Evolutionary conservation across 2,329 filamentous ascomycete genomes (phyloP), one percentile per base, ranked within the genome.

Genomic region (Ascochyta pisi): DNA sequence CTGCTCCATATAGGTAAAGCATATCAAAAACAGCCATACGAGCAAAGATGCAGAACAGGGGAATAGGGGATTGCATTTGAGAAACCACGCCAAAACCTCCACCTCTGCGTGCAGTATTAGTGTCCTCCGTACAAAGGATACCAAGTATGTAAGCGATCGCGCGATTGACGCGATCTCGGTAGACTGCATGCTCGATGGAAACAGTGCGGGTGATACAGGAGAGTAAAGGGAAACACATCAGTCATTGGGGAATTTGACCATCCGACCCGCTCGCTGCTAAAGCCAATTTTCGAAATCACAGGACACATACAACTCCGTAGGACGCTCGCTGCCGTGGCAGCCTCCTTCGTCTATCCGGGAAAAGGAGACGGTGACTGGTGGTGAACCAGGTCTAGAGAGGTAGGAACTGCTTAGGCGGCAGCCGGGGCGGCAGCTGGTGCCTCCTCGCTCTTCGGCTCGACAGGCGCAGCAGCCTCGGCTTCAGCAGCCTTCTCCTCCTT

Each of bases 401-500:
- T 54, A 62, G 56, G 57, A 61, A 63, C 61, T 58, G 65, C 68
- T 71, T 76, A 76, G 44, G 71, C 68, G 50, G 71, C 68, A 60
- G 71, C 71, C 40, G 72, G 61, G 38, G 65, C 55, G 58, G 71
- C 66, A 44, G 71, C 65, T 33, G 66, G 66, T 61, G 71, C 69
- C 65, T 73, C 73, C 61, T 75, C 71, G 37, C 66, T 54, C 64
- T 67, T 66, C 48, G 65, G 60, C 66, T 69, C 66, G 22, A 72
- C 59, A 50, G 75, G 71, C 73, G 82, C 82, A 54, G 69, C 66
- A 51, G 75, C 71, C 75, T 82, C 82, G 54, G 69, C 66, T 50
- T 77, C 80, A 57, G 82, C 79, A 63, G 82, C 68, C 77, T 83
- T 83, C 64, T 85, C 83, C 74, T 91, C 87, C 83, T 89, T 87